Percentiles rank a stretch among this genome's conserved stretches.
Evolutionary conservation across 106 monocot genomes (phyloP).

Genomic region (Apostasia ramifera): DNA sequence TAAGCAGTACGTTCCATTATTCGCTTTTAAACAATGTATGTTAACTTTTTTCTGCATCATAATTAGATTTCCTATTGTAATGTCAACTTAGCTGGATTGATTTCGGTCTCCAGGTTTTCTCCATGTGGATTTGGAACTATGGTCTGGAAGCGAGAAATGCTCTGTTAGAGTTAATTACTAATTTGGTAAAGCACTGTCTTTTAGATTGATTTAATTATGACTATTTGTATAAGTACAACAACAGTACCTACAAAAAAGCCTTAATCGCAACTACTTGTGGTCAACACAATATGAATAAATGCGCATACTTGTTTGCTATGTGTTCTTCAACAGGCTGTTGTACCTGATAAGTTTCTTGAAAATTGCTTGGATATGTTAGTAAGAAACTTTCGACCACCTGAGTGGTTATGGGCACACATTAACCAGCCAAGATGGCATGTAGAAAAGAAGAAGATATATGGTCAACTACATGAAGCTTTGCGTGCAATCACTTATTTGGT

Average conservation of each 20-base stretch:
- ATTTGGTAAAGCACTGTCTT: slow-evolving; percentile 32
- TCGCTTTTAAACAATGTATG: slow-evolving; percentile 49
- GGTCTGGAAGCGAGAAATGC: slow-evolving; percentile 38
- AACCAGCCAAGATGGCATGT: slow-evolving; percentile 14
- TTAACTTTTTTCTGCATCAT: background rate
- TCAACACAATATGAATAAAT: background rate
- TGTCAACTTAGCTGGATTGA: background rate
- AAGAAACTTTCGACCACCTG: slow-evolving; percentile 40
- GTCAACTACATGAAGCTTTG: slow-evolving; percentile 28
- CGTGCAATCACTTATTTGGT: slow-evolving; percentile 37
- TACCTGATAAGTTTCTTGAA: slow-evolving; percentile 53
- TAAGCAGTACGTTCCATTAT: slow-evolving; percentile 27
- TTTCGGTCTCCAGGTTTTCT: slow-evolving; percentile 36
- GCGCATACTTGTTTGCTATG: background rate
- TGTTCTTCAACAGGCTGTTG: slow-evolving; percentile 39
- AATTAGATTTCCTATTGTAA: background rate
- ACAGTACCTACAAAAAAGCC: too few species aligned
- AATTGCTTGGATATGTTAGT: slow-evolving; percentile 66
- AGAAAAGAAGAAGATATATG: slow-evolving; percentile 41
- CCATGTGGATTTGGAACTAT: slow-evolving; percentile 44
- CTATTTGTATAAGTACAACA: background rate
- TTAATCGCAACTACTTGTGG: background rate
- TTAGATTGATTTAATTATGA: background rate
- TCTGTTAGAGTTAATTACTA: slow-evolving; percentile 41
- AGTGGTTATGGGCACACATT: slow-evolving; percentile 3